A percentile compares a stretch with the other conserved stretches of the same genome.
Conservation (phyloP, 2,329 filamentous ascomycete genomes). For the Hyphodiscus sp. region DNA sequence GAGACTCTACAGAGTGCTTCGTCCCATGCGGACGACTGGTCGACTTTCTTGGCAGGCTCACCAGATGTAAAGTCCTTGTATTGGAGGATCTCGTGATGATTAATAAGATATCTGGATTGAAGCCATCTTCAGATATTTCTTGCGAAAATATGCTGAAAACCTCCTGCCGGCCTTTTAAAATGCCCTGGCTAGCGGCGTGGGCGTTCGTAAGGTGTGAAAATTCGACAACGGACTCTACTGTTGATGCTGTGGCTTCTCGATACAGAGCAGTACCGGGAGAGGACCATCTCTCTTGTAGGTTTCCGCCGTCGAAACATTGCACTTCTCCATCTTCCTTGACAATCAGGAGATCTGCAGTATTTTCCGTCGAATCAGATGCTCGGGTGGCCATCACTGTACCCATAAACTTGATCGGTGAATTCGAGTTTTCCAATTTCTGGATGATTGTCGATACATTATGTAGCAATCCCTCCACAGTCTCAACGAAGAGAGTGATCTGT, state of each 20-base stretch:
- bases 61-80: slow-evolving; percentile 25
- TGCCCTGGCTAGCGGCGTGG: slow-evolving; percentile 27
- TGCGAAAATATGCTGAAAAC: slow-evolving; percentile 45
- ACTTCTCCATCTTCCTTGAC: slow-evolving; percentile 57
- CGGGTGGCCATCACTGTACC: slow-evolving; percentile 26
- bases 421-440: slow-evolving; percentile 35
- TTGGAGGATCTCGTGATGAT: slow-evolving; percentile 31
- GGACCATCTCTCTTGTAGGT: slow-evolving; percentile 41
- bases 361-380: slow-evolving; percentile 5
- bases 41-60: slow-evolving; percentile 25
- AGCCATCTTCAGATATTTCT: slow-evolving; percentile 36
- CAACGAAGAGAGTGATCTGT: slow-evolving; percentile 54
- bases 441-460: slow-evolving; percentile 44
- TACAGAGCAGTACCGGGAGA: slow-evolving; percentile 32
- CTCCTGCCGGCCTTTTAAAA: slow-evolving; percentile 46
- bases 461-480: slow-evolving; percentile 44
- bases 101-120: slow-evolving; percentile 48
- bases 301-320: slow-evolving; percentile 53
- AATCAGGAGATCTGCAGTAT: slow-evolving; percentile 40
- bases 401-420: slow-evolving; percentile 38
- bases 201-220: slow-evolving; percentile 29
- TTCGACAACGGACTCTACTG: slow-evolving; percentile 29
- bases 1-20: slow-evolving; percentile 25
- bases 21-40: slow-evolving; percentile 10
- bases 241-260: slow-evolving; percentile 29